Evolutionary conservation across 306 rosid genomes (phyloP).

Genomic region (Prinsepia uniflora): DNA sequence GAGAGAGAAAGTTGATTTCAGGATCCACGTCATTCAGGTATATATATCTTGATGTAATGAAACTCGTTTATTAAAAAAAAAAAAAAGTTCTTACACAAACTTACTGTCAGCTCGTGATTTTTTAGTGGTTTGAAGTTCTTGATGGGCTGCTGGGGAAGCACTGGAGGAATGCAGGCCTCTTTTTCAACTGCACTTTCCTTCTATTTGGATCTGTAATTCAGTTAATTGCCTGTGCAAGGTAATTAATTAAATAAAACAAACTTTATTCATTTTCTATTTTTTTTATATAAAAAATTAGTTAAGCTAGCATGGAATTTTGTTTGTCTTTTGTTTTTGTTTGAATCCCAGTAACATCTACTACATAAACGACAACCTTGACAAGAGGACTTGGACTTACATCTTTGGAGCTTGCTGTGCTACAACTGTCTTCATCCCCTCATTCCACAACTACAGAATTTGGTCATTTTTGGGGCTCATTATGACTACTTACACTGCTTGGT

Average conservation of each 20-base stretch:
- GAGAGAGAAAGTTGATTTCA: slow-evolving; percentile 91
- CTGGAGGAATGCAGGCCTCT: slow-evolving; percentile 88
- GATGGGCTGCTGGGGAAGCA: slow-evolving; percentile 92
- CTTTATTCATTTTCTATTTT: neutral
- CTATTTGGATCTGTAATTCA: slow-evolving; percentile 98
- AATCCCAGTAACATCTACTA: slow-evolving; percentile 79
- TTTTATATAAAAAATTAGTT: no score
- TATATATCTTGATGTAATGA: no score
- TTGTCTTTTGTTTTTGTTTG: slow-evolving; percentile 3
- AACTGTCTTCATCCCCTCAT: slow-evolving; percentile 92
- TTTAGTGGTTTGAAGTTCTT: slow-evolving; percentile 98
- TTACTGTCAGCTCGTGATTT: neutral
- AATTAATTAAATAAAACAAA: neutral
- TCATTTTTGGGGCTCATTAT: slow-evolving; percentile 86
- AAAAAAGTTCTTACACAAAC: no score
- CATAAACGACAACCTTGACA: slow-evolving; percentile 96
- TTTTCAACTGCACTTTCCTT: slow-evolving; percentile 96
- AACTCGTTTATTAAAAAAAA: no score
- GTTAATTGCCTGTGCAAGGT: slow-evolving; percentile 97
- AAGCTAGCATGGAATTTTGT: neutral
- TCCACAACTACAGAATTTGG: slow-evolving; percentile 96
- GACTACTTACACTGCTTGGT: slow-evolving; percentile 97
- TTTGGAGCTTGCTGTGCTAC: slow-evolving; percentile 99
- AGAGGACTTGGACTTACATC: slow-evolving; percentile 97
- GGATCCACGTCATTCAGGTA: slow-evolving; percentile 95